Conservation (phyloP, 1,139 yeast species). For the Eremothecium coryli region DNA sequence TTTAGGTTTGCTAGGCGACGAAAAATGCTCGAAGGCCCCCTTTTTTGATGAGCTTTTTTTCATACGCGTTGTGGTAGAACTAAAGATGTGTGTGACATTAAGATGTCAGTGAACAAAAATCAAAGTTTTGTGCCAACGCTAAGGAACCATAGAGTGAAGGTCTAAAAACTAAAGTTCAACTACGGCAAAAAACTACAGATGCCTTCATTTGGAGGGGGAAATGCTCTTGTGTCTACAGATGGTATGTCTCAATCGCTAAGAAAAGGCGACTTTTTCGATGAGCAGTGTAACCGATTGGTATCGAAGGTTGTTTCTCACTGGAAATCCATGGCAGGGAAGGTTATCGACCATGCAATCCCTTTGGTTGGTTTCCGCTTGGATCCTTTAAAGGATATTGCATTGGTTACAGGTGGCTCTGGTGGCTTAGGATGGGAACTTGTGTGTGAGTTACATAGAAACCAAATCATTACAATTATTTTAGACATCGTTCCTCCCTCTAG, state of each 20-base stretch:
- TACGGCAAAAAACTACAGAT: neutral
- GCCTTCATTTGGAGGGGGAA: conserved; percentile 1
- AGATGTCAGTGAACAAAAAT: too few species aligned
- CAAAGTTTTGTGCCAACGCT: too few species aligned
- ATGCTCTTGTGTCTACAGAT: neutral
- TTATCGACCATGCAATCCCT: neutral
- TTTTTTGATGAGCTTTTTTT: conserved; percentile 4
- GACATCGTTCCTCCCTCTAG: conserved; percentile 45
- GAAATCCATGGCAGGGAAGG: conserved; percentile 2
- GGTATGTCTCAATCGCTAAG: neutral
- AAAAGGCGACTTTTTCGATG: neutral
- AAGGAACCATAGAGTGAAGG: too few species aligned
- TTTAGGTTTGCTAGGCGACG: too few species aligned
- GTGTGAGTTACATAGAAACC: conserved; percentile 34
- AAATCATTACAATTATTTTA: conserved; percentile 49
- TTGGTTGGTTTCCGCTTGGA: conserved; percentile 4
- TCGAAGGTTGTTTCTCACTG: conserved; percentile 9
- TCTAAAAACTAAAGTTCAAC: too few species aligned
- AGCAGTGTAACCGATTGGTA: neutral
- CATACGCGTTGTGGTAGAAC: too few species aligned
- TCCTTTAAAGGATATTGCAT: conserved; percentile 42
- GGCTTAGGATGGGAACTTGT: conserved; percentile 72
- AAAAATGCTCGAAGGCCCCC: too few species aligned
- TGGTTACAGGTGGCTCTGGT: conserved; percentile 75
- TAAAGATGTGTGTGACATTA: too few species aligned